A percentile compares a stretch with the other conserved stretches of the same genome.
Evolutionary conservation across 2,329 filamentous ascomycete species (phyloP).

Genomic region (Colletotrichum horii): DNA sequence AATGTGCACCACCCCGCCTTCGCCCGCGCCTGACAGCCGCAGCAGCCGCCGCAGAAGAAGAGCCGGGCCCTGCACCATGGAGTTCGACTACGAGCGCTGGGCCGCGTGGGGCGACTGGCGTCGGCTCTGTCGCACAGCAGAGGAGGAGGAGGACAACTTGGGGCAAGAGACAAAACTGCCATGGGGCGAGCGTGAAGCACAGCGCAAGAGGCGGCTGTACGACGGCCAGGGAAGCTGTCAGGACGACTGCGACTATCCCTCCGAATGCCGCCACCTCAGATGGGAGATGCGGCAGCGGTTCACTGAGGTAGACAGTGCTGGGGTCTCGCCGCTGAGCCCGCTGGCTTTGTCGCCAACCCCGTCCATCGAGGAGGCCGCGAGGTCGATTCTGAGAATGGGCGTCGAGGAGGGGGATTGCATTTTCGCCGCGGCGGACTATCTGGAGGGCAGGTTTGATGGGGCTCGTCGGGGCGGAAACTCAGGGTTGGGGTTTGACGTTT

Average conservation of each 20-base stretch:
- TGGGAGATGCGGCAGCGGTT: not conserved
- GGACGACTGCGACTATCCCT: conserved; percentile 3
- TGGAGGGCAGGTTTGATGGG: not conserved
- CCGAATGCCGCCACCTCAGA: not conserved
- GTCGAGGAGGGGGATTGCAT: not conserved
- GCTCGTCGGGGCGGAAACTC: not conserved
- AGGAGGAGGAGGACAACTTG: not conserved
- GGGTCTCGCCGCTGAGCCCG: not conserved
- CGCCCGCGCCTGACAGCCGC: not conserved
- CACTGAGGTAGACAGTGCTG: not conserved
- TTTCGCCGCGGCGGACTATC: not conserved
- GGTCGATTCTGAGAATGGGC: not conserved
- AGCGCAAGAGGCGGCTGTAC: not conserved
- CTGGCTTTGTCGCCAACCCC: not conserved
- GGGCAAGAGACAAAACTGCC: not conserved
- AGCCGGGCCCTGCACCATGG: conserved; percentile 24
- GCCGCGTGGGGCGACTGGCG: conserved; percentile 31
- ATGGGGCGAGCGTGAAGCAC: not conserved
- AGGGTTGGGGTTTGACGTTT: not conserved
- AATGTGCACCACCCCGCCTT: conserved; percentile 31
- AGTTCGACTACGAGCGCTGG: conserved; percentile 41
- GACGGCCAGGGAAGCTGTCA: not conserved
- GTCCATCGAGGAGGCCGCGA: not conserved
- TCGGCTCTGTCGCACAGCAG: not conserved
- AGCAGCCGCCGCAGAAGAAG: not conserved